Conservation (phyloP, 2,329 filamentous ascomycete genomes). For the Malbranchea zuffiana region DNA sequence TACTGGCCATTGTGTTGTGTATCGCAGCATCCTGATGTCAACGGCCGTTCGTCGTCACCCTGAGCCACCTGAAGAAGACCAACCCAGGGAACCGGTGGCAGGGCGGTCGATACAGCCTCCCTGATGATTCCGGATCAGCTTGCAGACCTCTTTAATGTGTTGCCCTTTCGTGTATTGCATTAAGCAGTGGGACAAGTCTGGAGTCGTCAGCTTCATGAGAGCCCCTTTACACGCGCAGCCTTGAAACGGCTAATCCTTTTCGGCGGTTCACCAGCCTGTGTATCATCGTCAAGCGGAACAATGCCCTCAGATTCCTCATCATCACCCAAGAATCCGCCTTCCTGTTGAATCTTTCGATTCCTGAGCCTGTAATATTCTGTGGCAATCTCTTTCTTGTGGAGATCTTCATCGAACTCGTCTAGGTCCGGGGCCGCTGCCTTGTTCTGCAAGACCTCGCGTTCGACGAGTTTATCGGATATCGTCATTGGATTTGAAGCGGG, state of each 20-base stretch:
- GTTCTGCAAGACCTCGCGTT: slow-evolving; percentile 32
- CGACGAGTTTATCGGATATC: slow-evolving; percentile 49
- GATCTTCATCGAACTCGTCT: slow-evolving; percentile 59
- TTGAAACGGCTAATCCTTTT: slow-evolving; percentile 39
- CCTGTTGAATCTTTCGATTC: slow-evolving; percentile 68
- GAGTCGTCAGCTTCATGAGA: not conserved
- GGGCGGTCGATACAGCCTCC: too few species aligned
- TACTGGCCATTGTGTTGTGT: too few species aligned
- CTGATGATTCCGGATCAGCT: too few species aligned
- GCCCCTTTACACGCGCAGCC: slow-evolving; percentile 32
- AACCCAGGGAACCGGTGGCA: too few species aligned
- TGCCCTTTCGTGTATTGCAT: too few species aligned
- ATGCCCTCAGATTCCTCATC: slow-evolving; percentile 52
- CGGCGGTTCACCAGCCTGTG: slow-evolving; percentile 34
- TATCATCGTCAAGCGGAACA: slow-evolving; percentile 49
- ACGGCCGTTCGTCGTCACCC: too few species aligned
- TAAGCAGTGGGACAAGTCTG: too few species aligned
- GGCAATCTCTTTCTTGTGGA: slow-evolving; percentile 66
- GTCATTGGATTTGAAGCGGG: slow-evolving; percentile 38
- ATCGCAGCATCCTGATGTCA: too few species aligned
- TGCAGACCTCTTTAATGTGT: too few species aligned
- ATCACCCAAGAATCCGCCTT: slow-evolving; percentile 70
- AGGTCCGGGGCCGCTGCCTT: slow-evolving; percentile 36
- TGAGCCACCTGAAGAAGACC: too few species aligned
- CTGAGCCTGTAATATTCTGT: slow-evolving; percentile 73